Conservation (phyloP, 805 yeast species). For the Metschnikowia bowlesiae region DNA sequence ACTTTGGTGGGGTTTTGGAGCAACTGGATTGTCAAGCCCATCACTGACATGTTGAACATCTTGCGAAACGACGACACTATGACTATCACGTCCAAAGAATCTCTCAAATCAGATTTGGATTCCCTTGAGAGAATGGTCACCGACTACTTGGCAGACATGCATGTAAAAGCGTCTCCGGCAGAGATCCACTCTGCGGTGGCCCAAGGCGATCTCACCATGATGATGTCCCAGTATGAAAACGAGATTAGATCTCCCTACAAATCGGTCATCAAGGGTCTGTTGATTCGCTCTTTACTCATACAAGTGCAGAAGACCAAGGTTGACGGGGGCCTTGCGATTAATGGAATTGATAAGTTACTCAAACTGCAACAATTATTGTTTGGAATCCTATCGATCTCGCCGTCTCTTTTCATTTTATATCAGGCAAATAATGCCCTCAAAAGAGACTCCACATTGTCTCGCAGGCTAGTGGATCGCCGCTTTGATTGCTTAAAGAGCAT, state of each 20-base stretch:
- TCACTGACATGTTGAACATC: conserved; percentile 65
- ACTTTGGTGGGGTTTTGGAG: conserved; percentile 61
- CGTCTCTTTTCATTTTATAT: conserved; percentile 60
- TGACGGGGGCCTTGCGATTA: conserved; percentile 85
- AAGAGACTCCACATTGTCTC: conserved; percentile 29
- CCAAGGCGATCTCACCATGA: conserved; percentile 73
- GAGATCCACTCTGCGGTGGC: conserved; percentile 48
- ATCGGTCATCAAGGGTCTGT: conserved; percentile 61
- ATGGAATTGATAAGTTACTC: conserved; percentile 84
- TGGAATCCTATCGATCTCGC: conserved; percentile 86
- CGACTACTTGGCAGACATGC: conserved; percentile 50
- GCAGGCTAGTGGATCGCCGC: conserved; percentile 26
- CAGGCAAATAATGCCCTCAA: conserved; percentile 31
- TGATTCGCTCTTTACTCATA: conserved; percentile 73
- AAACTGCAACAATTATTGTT: conserved; percentile 93
- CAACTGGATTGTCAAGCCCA: conserved; percentile 83
- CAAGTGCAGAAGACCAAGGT: conserved; percentile 96
- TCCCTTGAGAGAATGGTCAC: conserved; percentile 86
- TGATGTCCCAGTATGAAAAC: conserved; percentile 75
- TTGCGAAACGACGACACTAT: conserved; percentile 78
- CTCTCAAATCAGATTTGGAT: conserved; percentile 70
- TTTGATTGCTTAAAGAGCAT: conserved; percentile 40
- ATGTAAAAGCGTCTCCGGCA: conserved; percentile 15
- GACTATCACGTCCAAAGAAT: conserved; percentile 74
- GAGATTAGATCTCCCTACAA: conserved; percentile 69